Evolutionary conservation across 2,329 filamentous ascomycete genomes (phyloP).

Genomic region (Monosporascus sp.): DNA sequence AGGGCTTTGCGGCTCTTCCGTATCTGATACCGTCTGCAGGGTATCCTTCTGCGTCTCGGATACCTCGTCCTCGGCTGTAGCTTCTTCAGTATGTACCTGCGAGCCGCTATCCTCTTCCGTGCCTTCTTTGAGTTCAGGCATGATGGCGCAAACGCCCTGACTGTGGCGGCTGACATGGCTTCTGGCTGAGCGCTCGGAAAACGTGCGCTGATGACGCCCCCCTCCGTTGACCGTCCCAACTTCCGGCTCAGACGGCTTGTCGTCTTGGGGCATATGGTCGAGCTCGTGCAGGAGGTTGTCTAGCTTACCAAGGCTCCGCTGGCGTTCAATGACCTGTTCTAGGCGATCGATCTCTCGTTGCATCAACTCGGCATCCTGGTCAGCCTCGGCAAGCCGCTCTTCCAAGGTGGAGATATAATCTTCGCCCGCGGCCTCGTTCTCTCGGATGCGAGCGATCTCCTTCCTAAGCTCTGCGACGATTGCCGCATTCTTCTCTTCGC

Average conservation of each 20-base stretch:
- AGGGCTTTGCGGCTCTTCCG: conserved; percentile 53
- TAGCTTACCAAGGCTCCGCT: conserved; percentile 89
- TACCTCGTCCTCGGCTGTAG: conserved; percentile 2
- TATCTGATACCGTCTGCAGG: conserved; percentile 1
- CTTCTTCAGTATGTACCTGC: conserved; percentile 7
- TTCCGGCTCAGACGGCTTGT: conserved; percentile 36
- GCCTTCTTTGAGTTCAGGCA: conserved; percentile 47
- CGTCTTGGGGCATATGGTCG: conserved; percentile 67
- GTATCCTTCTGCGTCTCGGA: conserved; percentile 6
- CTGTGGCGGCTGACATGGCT: conserved; percentile 51
- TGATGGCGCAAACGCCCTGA: conserved; percentile 46
- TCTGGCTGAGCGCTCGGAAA: conserved; percentile 49
- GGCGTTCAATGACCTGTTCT: conserved; percentile 91
- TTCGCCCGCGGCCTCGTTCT: conserved; percentile 85
- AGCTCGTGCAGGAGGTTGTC: conserved; percentile 90
- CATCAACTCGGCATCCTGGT: conserved; percentile 95
- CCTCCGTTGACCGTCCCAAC: conserved; percentile 34
- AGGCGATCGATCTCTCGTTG: conserved; percentile 91
- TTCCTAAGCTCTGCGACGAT: conserved; percentile 85
- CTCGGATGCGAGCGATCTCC: conserved; percentile 80
- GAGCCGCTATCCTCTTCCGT: conserved; percentile 26
- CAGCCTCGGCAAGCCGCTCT: conserved; percentile 88
- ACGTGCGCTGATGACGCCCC: conserved; percentile 36
- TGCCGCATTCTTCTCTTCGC: conserved; percentile 86
- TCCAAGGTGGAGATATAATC: conserved; percentile 97